These are phyloP conservation scores for Coleophoma cylindrospora DNA, from an alignment of 2,329 filamentous ascomycete species.

Conservation along the genomic window DNA sequence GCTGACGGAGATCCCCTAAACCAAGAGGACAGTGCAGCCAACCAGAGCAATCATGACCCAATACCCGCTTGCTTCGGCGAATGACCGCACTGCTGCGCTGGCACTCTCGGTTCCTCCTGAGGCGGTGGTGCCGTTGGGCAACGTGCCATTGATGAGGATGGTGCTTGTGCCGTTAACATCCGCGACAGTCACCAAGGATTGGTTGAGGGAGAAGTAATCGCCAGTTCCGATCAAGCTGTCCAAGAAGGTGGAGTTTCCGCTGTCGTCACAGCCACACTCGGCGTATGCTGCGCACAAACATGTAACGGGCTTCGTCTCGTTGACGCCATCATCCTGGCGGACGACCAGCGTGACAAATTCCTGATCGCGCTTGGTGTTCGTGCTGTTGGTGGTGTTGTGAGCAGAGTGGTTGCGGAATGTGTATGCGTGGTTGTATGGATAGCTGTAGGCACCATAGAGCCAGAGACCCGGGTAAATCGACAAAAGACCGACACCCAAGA, in stretches of 20 bases:
- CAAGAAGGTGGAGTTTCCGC: slow-evolving; percentile 53
- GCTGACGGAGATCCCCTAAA: slow-evolving; percentile 2
- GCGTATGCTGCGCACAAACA: slow-evolving; percentile 54
- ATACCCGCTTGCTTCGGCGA: slow-evolving; percentile 16
- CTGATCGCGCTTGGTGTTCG: slow-evolving; percentile 31
- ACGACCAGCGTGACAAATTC: background rate
- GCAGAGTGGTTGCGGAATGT: slow-evolving; percentile 40
- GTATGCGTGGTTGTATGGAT: slow-evolving; percentile 54
- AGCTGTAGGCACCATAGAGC: slow-evolving; percentile 58
- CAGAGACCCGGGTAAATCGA: slow-evolving; percentile 47
- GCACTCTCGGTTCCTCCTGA: slow-evolving; percentile 37
- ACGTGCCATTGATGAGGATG: slow-evolving; percentile 70
- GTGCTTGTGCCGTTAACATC: slow-evolving; percentile 57
- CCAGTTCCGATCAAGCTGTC: slow-evolving; percentile 61
- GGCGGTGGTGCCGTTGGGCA: slow-evolving; percentile 62
- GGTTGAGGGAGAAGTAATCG: slow-evolving; percentile 53
- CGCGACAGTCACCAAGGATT: slow-evolving; percentile 55
- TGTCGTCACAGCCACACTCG: slow-evolving; percentile 67
- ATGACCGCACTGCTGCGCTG: slow-evolving; percentile 16
- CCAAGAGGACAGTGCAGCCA: slow-evolving; percentile 12
- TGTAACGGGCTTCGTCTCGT: slow-evolving; percentile 54
- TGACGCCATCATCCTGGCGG: slow-evolving; percentile 28
- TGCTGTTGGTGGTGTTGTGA: slow-evolving; percentile 25
- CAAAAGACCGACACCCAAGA: slow-evolving; percentile 46
- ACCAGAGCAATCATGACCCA: slow-evolving; percentile 24